These are phyloP conservation scores for Cicer judaicum DNA, from an alignment of 306 rosid genomes.

Conservation along the genomic window DNA sequence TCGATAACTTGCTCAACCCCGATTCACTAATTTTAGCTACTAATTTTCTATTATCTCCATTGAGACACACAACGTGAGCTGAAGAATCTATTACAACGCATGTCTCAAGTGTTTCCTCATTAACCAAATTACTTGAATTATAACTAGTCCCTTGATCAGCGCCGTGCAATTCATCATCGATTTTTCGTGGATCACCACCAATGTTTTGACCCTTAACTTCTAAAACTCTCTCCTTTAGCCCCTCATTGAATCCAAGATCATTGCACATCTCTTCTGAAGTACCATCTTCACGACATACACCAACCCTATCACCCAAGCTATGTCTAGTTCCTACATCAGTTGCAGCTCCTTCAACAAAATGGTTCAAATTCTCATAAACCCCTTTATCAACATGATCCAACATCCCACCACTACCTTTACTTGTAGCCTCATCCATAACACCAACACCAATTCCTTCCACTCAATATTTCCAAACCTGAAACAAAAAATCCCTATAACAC, in stretches of 20 bases:
- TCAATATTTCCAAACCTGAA: conserved; percentile 40
- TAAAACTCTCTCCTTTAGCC: conserved; percentile 38
- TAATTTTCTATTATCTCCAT: conserved; percentile 44
- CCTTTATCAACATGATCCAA: conserved; percentile 45
- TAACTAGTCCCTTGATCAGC: conserved; percentile 53
- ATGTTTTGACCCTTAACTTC: conserved; percentile 22
- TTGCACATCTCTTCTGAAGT: conserved; percentile 37
- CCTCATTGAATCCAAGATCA: conserved; percentile 49
- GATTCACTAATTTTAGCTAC: conserved; percentile 48
- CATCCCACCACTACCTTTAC: conserved; percentile 25
- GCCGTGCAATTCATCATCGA: conserved; percentile 38
- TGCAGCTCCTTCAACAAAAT: conserved; percentile 40
- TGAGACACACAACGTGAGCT: conserved; percentile 42
- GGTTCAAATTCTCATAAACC: conserved; percentile 33
- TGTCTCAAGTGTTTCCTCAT: conserved; percentile 50
- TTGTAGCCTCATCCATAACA: conserved; percentile 46
- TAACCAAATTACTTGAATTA: conserved; percentile 46
- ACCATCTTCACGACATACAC: conserved; percentile 40
- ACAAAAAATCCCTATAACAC: conserved; percentile 27
- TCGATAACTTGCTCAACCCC: conserved; percentile 45
- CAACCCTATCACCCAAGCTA: conserved; percentile 40
- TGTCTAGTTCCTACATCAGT: conserved; percentile 46
- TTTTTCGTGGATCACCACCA: conserved; percentile 21
- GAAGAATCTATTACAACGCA: conserved; percentile 53
- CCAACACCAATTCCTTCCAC: conserved; percentile 37